Percentiles rank a stretch among this genome's conserved stretches.
Conservation (phyloP, 345 rosid species). For the Kernera saxatilis region DNA sequence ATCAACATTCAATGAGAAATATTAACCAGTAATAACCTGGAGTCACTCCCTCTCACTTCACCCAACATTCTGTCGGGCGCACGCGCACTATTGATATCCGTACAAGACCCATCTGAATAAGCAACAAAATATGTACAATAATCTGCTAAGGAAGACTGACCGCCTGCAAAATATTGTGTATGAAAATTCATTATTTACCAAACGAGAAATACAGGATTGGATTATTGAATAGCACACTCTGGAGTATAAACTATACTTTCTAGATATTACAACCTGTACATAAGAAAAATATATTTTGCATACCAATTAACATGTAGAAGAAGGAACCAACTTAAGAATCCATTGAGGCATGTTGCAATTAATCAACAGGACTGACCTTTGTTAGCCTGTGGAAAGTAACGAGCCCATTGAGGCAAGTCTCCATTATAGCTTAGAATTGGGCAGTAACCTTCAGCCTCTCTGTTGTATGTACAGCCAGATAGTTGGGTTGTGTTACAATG, state of each 20-base stretch:
- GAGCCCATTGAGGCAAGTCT: conserved; percentile 97
- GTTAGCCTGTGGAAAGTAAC: conserved; percentile 91
- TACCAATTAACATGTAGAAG: neutral
- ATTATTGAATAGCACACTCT: neutral
- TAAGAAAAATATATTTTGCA: neutral
- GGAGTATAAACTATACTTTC: neutral
- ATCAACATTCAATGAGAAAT: neutral
- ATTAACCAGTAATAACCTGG: conserved; percentile 52
- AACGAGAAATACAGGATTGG: neutral
- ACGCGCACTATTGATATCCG: conserved; percentile 92
- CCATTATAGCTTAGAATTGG: conserved; percentile 90
- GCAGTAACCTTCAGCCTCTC: conserved; percentile 99
- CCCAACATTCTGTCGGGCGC: conserved; percentile 98
- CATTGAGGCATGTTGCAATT: neutral
- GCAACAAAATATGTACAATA: conserved; percentile 98
- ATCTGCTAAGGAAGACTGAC: conserved; percentile 97
- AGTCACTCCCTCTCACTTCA: conserved; percentile 88
- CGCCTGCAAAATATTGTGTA: conserved; percentile 52
- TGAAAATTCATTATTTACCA: neutral
- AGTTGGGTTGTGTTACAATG: conserved; percentile 87
- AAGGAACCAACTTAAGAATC: neutral
- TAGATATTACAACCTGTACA: neutral
- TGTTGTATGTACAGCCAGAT: conserved; percentile 97
- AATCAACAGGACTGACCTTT: conserved; percentile 53
- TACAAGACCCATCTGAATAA: conserved; percentile 98